phyloP scores from a whole-genome alignment of 2,329 filamentous ascomycete species.

The Ophiostoma australiae region DNA sequence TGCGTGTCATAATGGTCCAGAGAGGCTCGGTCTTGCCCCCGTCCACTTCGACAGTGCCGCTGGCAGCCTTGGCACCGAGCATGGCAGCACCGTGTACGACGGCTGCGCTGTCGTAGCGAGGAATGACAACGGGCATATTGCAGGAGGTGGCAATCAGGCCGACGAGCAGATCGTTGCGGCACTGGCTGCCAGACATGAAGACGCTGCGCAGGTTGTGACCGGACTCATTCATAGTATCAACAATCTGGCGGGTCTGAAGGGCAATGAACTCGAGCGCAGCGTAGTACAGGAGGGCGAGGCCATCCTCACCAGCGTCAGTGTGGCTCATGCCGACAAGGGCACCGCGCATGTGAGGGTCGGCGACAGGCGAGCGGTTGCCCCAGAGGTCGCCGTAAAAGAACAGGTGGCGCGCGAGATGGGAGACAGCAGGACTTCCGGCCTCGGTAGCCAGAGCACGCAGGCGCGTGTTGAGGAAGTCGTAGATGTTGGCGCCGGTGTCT shows the following conservation, averaged over 20 bases:
- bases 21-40: conserved; percentile 77
- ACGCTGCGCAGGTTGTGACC: conserved; percentile 87
- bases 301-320: conserved; percentile 77
- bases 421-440: conserved; percentile 66
- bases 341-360: conserved; percentile 89
- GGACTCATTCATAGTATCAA: conserved; percentile 85
- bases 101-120: conserved; percentile 87
- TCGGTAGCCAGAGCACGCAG: conserved; percentile 70
- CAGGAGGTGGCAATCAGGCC: conserved; percentile 84
- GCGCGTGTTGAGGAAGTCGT: conserved; percentile 89
- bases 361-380: conserved; percentile 91
- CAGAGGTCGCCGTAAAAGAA: conserved; percentile 99
- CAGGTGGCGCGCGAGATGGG: conserved; percentile 84
- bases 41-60: conserved; percentile 65
- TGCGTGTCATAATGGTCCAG: conserved; percentile 96
- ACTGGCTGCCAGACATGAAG: conserved; percentile 98
- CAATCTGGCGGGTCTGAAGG: conserved; percentile 91
- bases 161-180: conserved; percentile 92
- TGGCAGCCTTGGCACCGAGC: conserved; percentile 96
- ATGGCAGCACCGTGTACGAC: conserved; percentile 98
- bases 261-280: conserved; percentile 97
- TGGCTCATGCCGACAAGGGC: conserved; percentile 74
- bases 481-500: conserved; percentile 81
- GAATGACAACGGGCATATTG: conserved; percentile 87
- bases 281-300: conserved; percentile 88